These are phyloP conservation scores for Magnolia officinalis DNA, from an alignment of 164 flowering plant species.

Conservation along the genomic window DNA sequence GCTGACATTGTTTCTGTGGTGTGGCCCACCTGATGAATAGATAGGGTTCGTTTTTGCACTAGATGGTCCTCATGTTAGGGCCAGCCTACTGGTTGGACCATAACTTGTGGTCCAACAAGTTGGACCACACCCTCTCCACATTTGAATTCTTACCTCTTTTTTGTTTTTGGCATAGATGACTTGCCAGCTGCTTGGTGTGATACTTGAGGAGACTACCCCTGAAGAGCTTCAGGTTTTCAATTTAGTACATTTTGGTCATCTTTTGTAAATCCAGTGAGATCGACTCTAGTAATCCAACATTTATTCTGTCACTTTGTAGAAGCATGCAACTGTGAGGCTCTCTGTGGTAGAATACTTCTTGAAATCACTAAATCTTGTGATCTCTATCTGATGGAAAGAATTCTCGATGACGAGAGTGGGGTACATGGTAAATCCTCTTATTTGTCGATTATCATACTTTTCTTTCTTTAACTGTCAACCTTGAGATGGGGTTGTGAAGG, in stretches of 20 bases:
- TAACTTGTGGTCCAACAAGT: too few relatives aligned
- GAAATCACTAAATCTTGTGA: constrained; percentile 34
- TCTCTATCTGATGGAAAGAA: constrained; percentile 35
- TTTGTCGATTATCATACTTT: neutral
- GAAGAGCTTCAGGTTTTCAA: constrained; percentile 31
- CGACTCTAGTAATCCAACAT: neutral
- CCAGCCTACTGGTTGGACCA: too few relatives aligned
- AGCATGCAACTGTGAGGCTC: constrained; percentile 33
- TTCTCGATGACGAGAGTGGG: constrained; percentile 37
- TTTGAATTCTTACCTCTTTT: neutral
- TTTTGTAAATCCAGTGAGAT: neutral
- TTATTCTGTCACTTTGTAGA: constrained; percentile 17
- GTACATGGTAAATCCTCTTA: constrained; percentile 9
- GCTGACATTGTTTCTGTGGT: too few relatives aligned
- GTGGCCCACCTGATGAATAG: too few relatives aligned
- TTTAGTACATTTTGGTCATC: neutral
- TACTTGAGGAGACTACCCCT: constrained; percentile 30
- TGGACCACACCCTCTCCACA: too few relatives aligned
- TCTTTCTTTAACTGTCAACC: too few relatives aligned
- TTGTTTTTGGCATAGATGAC: constrained; percentile 23
- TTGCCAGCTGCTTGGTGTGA: constrained; percentile 34
- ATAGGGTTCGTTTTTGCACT: too few relatives aligned
- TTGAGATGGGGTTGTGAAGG: too few relatives aligned
- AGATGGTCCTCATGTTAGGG: too few relatives aligned
- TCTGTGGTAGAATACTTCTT: constrained; percentile 28